Conservation (phyloP, 768 basidiomycete species). For the Phylloporus scabripes region DNA sequence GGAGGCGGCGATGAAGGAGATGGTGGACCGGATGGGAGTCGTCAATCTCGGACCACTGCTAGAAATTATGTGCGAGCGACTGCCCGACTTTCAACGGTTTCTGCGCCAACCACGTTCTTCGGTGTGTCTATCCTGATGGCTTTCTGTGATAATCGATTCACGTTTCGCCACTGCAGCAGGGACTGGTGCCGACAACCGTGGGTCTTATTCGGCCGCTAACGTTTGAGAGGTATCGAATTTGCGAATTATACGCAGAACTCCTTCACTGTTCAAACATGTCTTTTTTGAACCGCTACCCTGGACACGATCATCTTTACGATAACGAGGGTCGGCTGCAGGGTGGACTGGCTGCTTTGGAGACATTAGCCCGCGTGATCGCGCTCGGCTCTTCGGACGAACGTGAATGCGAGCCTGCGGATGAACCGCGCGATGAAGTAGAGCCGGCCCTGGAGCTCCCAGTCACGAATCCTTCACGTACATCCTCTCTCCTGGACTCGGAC, state of each 20-base stretch:
- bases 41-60: slow-evolving; percentile 86
- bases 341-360: slow-evolving; percentile 80
- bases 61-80: slow-evolving; percentile 60
- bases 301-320: slow-evolving; percentile 71
- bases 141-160: slow-evolving; percentile 10
- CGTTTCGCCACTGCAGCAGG: slow-evolving; percentile 41
- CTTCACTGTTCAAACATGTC: slow-evolving; percentile 99
- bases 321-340: slow-evolving; percentile 79
- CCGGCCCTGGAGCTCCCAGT: slow-evolving; percentile 67
- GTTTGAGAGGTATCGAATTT: slow-evolving; percentile 91
- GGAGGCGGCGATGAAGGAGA: slow-evolving; percentile 70
- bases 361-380: slow-evolving; percentile 79
- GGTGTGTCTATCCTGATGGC: slow-evolving; percentile 41
- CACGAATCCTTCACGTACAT: slow-evolving; percentile 44
- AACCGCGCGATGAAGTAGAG: slow-evolving; percentile 50
- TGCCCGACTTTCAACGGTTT: slow-evolving; percentile 66
- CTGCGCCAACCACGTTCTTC: slow-evolving; percentile 69
- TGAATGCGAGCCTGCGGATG: slow-evolving; percentile 54
- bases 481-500: slow-evolving; percentile 60
- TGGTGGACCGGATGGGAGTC: slow-evolving; percentile 81
- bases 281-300: slow-evolving; percentile 75
- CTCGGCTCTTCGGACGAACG: slow-evolving; percentile 51
- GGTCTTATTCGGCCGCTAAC: slow-evolving; percentile 77
- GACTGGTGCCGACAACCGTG: slow-evolving; percentile 67
- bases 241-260: slow-evolving; percentile 94